Evolutionary conservation across 257 asterid species (phyloP), one percentile per base, ranked within the genome.

Genomic region (Eustoma russellianum): DNA sequence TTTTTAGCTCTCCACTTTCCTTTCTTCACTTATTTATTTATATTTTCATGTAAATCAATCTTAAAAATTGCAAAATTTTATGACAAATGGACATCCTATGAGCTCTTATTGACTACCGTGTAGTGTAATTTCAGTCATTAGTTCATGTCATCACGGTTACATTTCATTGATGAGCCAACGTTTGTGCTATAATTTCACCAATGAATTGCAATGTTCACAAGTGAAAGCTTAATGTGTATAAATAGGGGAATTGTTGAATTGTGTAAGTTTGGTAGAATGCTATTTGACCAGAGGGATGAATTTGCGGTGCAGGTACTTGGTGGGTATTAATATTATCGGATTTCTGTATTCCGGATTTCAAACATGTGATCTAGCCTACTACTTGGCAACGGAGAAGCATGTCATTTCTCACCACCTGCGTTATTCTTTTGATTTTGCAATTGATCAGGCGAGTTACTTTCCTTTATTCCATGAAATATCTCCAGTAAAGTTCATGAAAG

Each of bases 401-500:
- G 59, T 74, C 17, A 56, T 79, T 71, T 62, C 94, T 9, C 78
- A 63, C 70, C 66, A 66, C 49, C 67, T 76, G 13, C 88, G 83
- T 12, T 59, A 62, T 69, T 86, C 72, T 63, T 81, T 89, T 12
- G 84, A 74, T 59, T 86, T 89, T 65, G 65, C 80, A 17, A 74
- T 86, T 78, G 94, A 89, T 63, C 97, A 89, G 95, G 97, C 77
- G 62, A 77, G 89, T 76, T 12, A 55, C 59, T 15, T 48, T 56
- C 54, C 6, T 16, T 18, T 6, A 30, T 17, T 57, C 34, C 46
- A 1, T 40, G 8, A 28, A 24, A 24, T 24, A 24, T 24, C 30
- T 24, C n/a, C n/a, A 24, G 2, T 24, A 4, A 24, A 24, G 3
- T 24, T 24, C 30, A 24, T 24, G 30, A 1, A 24, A 24, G 30